Evolutionary conservation across 345 rosid species (phyloP), one percentile per base, ranked within the genome.

Genomic region (Acer negundo): DNA sequence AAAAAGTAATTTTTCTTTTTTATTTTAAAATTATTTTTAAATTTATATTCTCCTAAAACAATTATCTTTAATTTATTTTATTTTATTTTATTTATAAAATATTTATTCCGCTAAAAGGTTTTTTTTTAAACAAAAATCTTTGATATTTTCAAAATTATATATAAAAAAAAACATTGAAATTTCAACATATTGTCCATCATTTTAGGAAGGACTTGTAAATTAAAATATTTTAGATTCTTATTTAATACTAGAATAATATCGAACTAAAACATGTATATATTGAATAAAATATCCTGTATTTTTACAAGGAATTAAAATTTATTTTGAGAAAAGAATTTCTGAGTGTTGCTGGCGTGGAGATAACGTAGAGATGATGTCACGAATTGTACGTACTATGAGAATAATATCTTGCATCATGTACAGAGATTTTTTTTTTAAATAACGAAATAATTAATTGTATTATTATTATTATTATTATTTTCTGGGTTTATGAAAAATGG

Each of bases 321-420:
- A 6, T n/a, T 19, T n/a, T 59, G 40, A 15, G 1, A 16, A 23
- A 28, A 4, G 31, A 23, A 7, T 26, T 2, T 13, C 1, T 16
- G 13, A 16, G 0, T 13, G 47, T 6, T 71, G 78, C 80, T 83
- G 74, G 44, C 87, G 86, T 84, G 59, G 56, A 58, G 62, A 47
- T 73, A 68, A 82, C 85, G 87, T 68, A 26, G 69, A 1, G 22
- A 23, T 89, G 90, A 89, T 64, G 84, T 80, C 83, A 82, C 19
- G 63, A 38, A 49, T 4, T 15, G 40, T 63, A 79, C 86, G 88
- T 78, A 51, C 74, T 9, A 13, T 74, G 68, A 46, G 72, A 75
- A 75, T n/a, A 82, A 72, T 74, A 68, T 35, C 24, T 72, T n/a
- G 76, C 47, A 81, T 58, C 53, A 62, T 62, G 51, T 71, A 75